These are phyloP conservation scores for Capsicum rhomboideum DNA, from an alignment of 257 asterid genomes.

Conservation along the genomic window DNA sequence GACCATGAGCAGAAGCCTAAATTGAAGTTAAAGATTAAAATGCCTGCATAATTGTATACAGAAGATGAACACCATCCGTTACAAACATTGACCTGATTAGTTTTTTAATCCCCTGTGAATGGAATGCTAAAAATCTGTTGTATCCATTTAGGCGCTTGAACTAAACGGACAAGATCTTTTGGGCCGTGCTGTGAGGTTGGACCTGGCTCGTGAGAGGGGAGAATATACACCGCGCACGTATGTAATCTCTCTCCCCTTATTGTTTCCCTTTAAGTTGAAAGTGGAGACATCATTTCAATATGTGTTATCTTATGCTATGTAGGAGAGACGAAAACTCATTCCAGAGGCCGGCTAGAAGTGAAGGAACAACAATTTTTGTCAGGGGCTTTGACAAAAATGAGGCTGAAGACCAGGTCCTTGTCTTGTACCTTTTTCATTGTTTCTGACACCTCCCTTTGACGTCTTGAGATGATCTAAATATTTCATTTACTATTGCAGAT, in stretches of 20 bases:
- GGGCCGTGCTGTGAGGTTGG: slow-evolving; percentile 65
- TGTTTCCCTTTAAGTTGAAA: neutral
- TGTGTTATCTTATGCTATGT: slow-evolving; percentile 1
- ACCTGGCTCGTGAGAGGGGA: slow-evolving; percentile 57
- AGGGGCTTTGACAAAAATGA: slow-evolving; percentile 52
- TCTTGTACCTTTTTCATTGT: neutral
- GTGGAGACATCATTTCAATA: neutral
- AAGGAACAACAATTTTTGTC: slow-evolving; percentile 46
- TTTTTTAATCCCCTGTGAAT: neutral
- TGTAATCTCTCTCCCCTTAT: neutral
- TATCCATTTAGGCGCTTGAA: slow-evolving; percentile 46
- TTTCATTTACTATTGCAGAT: slow-evolving; percentile 29
- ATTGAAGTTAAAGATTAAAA: neutral
- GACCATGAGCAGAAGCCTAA: neutral
- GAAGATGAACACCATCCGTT: neutral
- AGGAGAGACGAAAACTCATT: slow-evolving; percentile 31
- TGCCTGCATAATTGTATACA: neutral
- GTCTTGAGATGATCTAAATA: neutral
- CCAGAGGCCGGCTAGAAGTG: slow-evolving; percentile 36
- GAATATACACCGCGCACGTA: slow-evolving; percentile 53
- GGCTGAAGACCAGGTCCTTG: slow-evolving; percentile 42
- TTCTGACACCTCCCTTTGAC: neutral
- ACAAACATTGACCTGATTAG: neutral
- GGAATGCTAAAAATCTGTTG: neutral
- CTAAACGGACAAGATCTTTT: slow-evolving; percentile 60